Conservation (phyloP, 805 yeast species). For the Cyberlindnera veronae region DNA sequence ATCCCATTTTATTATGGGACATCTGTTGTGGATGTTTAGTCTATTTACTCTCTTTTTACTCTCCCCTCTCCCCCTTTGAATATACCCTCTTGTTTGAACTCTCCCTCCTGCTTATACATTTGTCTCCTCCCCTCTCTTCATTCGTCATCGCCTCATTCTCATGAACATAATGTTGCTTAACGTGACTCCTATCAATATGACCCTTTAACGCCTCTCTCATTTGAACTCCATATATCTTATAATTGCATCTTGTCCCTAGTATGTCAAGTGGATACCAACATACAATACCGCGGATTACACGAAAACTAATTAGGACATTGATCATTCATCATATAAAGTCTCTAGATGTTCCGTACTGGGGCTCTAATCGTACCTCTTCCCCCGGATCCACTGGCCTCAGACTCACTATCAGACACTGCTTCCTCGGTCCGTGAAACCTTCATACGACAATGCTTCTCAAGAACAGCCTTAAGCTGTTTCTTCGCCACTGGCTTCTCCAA, state of each 20-base stretch:
- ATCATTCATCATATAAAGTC: too few relatives aligned
- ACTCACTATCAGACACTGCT: slow-evolving; percentile 29
- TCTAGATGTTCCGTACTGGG: too few relatives aligned
- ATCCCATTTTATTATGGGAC: background rate
- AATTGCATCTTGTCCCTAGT: background rate
- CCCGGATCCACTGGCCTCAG: slow-evolving; percentile 5
- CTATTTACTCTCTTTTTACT: background rate
- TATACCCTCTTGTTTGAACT: slow-evolving; percentile 10
- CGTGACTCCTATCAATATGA: too few relatives aligned
- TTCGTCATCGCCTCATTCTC: background rate
- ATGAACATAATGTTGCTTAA: background rate
- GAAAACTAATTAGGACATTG: too few relatives aligned
- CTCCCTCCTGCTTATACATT: background rate
- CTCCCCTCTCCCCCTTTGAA: slow-evolving; percentile 7
- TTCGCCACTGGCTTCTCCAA: slow-evolving; percentile 63
- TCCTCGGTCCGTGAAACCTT: slow-evolving; percentile 23
- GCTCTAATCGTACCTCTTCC: background rate
- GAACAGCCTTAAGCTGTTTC: slow-evolving; percentile 17
- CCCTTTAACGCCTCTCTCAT: background rate
- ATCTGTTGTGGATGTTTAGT: background rate
- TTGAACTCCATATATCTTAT: background rate
- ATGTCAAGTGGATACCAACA: too few relatives aligned
- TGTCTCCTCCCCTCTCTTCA: background rate
- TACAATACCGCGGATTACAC: too few relatives aligned
- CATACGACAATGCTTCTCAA: slow-evolving; percentile 28